Evolutionary conservation across 176 grass and related monocot species (phyloP), one percentile per base, ranked within the genome.

Genomic region (Oryza brachyantha): DNA sequence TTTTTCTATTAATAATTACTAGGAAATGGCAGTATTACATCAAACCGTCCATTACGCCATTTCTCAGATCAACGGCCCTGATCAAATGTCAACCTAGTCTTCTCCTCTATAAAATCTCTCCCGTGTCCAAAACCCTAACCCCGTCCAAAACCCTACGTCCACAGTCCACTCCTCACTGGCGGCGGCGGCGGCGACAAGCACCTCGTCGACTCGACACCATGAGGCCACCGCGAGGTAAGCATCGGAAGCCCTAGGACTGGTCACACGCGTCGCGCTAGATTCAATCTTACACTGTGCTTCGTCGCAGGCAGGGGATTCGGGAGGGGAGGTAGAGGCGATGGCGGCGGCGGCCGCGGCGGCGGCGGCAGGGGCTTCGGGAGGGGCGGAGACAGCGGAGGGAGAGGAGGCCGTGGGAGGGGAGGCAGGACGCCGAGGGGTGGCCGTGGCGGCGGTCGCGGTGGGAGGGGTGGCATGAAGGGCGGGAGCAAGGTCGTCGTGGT

Each of bases 401-500:
- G 76, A 13, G 72, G 63, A 0, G 75, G 74, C 1, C 22, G 68
- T 16, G 76, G 80, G 5, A 68, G 80, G 0, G 21, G 77, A 45
- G 77, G 88, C 3, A 43, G 86, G n/a, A 79, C 35, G 31, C 50
- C 12, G 16, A 84, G 86, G 13, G 64, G 86, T 0, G 69, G 92
- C 4, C 54, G 52, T 1, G 68, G 75, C 3, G 27, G 84, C 1
- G 80, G 73, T 0, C 65, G 89, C 0, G 84, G 86, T 0, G 69
- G 89, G 24, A 67, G 84, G 5, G 93, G 78, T 1, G 91, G 91
- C 8, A 97, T 97, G 92, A 92, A 78, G 73, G 91, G 95, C 37
- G 95, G 95, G 8, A 84, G 89, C 72, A 97, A 83, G 85, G 92
- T 92, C 1, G 85, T 93, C 13, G 95, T 97, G 0, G 77, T 83